phyloP scores from a whole-genome alignment of 805 yeast genomes.

The Metschnikowia bowlesiae region DNA sequence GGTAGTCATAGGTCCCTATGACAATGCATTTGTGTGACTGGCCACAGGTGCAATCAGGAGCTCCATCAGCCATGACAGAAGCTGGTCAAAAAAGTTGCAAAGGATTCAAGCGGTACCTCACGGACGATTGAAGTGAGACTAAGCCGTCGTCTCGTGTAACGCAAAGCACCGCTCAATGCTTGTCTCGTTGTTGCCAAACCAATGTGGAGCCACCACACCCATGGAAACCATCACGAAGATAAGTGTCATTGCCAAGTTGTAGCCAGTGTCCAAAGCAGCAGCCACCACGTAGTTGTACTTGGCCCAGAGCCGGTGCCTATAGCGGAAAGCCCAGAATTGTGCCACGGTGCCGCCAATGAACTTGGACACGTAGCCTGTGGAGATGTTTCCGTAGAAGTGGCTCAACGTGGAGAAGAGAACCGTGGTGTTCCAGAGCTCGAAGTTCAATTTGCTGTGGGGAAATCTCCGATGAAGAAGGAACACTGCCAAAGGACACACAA shows the following conservation, averaged over 20 bases:
- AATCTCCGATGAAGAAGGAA: constrained; percentile 24
- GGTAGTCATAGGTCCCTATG: too few species aligned
- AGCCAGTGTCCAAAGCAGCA: constrained; percentile 51
- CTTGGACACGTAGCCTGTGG: constrained; percentile 46
- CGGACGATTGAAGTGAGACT: too few species aligned
- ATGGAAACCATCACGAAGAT: constrained; percentile 35
- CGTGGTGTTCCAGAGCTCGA: constrained; percentile 43
- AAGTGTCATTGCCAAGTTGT: constrained; percentile 38
- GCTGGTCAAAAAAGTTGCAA: too few species aligned
- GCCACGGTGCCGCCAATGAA: constrained; percentile 46
- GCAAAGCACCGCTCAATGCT: constrained; percentile 48
- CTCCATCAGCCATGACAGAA: too few species aligned
- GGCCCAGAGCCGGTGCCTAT: constrained; percentile 37
- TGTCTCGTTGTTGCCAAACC: constrained; percentile 49
- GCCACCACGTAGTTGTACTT: constrained; percentile 45
- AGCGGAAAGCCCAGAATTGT: constrained; percentile 42
- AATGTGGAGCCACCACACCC: constrained; percentile 31
- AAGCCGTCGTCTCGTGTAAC: not conserved
- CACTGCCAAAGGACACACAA: constrained; percentile 33
- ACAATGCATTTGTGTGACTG: too few species aligned
- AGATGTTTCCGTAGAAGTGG: constrained; percentile 45
- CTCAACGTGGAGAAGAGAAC: constrained; percentile 47
- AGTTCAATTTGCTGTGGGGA: constrained; percentile 21
- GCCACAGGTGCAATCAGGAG: too few species aligned
- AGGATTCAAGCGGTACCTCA: too few species aligned